Conservation (phyloP, 108 stramenopile species). For the Skeletonema grethae region DNA sequence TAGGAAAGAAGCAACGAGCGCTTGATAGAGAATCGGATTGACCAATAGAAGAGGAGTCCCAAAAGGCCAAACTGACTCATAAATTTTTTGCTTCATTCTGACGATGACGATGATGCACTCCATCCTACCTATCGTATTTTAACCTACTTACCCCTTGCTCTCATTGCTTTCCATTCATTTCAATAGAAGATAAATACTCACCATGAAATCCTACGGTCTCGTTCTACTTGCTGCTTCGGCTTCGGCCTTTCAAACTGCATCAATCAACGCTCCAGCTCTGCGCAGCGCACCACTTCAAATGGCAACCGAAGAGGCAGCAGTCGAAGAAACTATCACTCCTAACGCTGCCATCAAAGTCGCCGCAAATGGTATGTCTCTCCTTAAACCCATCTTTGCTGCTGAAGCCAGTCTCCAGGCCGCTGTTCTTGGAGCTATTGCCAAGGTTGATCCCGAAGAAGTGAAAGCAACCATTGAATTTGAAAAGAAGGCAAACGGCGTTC, state of each 20-base stretch:
- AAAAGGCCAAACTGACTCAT: too few relatives aligned
- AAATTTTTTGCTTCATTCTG: too few relatives aligned
- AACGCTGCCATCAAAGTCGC: slow-evolving; percentile 65
- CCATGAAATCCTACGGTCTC: background rate
- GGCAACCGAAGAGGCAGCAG: background rate
- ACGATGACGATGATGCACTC: too few relatives aligned
- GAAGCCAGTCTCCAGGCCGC: slow-evolving; percentile 69
- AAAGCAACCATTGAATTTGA: slow-evolving; percentile 30
- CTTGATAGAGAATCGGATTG: too few relatives aligned
- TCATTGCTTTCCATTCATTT: too few relatives aligned
- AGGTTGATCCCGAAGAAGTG: slow-evolving; percentile 53
- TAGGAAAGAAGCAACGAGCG: too few relatives aligned
- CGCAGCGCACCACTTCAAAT: background rate
- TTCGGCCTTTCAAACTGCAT: background rate
- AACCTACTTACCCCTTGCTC: too few relatives aligned
- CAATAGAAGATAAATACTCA: background rate
- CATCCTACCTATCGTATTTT: too few relatives aligned
- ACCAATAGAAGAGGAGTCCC: too few relatives aligned
- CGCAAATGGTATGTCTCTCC: slow-evolving; percentile 69
- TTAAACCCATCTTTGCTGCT: slow-evolving; percentile 62
- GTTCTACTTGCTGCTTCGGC: slow-evolving; percentile 4
- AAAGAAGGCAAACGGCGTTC: slow-evolving; percentile 47
- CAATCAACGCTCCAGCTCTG: background rate
- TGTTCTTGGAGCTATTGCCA: slow-evolving; percentile 44
- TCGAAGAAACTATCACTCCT: slow-evolving; percentile 7